Evolutionary conservation across 192 early-diverging fungal genomes (phyloP).

Genomic region (Pilaira anomala): DNA sequence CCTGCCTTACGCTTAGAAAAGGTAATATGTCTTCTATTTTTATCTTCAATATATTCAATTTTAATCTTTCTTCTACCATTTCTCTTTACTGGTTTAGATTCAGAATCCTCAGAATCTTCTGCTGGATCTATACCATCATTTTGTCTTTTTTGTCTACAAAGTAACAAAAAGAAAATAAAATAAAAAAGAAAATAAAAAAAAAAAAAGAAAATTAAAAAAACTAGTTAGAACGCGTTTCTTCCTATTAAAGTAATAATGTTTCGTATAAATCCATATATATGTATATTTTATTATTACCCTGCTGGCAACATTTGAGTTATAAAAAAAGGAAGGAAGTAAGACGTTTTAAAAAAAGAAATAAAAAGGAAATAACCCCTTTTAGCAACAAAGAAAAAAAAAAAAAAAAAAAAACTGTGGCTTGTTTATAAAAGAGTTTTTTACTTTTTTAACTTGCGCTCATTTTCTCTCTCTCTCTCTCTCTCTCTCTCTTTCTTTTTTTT

Average conservation of each 20-base stretch:
- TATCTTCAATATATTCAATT: constrained; percentile 93
- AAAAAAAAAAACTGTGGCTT: neutral
- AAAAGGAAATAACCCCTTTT: neutral
- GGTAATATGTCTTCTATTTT: constrained; percentile 87
- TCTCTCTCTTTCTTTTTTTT: too few species aligned
- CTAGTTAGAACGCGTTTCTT: neutral
- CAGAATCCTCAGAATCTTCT: constrained; percentile 60
- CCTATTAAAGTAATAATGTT: neutral
- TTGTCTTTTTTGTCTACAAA: neutral
- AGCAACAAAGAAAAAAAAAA: neutral
- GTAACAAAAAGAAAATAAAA: too few species aligned
- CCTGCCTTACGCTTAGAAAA: constrained; percentile 94
- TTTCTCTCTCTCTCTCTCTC: too few species aligned
- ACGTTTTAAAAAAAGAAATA: neutral
- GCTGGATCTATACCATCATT: constrained; percentile 26
- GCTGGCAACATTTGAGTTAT: neutral
- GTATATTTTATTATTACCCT: neutral
- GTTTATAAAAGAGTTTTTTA: neutral
- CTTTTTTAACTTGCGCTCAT: too few species aligned
- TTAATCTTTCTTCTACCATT: constrained; percentile 91
- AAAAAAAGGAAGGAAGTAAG: neutral
- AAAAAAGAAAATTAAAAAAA: neutral
- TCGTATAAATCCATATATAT: too few species aligned
- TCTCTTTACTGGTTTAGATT: constrained; percentile 56
- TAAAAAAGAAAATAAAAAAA: too few species aligned